Evolutionary conservation across 1,139 yeast species (phyloP), one percentile per base, ranked within the genome.

Genomic region (Debaryomyces robertsiae): DNA sequence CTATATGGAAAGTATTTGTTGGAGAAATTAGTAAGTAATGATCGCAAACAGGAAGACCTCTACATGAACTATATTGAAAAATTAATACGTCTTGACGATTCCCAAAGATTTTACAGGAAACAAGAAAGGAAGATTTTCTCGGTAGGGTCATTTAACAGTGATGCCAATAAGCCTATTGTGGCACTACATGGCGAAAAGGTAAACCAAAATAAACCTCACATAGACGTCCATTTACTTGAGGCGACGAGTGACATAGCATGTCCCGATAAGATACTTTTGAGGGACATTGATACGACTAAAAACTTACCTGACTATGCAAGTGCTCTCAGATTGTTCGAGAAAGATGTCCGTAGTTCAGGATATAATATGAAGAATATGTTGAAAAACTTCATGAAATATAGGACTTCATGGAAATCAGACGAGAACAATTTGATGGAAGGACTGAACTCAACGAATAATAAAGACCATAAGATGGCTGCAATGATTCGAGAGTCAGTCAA

Each of bases 11-110:
- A 42, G 19, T 46, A 37, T 32, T 35, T 51, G 28, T 25, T 37
- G 10, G 55, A 50, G 27, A 46, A 41, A 28, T 36, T 41, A 9
- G 30, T 28, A n/a, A 46, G 38, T 13, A 24, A 41, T 3, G 29
- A 34, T 9, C 35, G 46, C 7, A 41, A 36, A 25, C 44, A 44
- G 23, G 43, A 39, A 9, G 58, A 58, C 30, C 45, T 48, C n/a
- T 44, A 49, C 11, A 34, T 45, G 1, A 51, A 45, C n/a, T 47
- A 50, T 19, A 51, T 58, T 10, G 61, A 60, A 32, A 52, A 54
- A 29, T 25, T 56, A 9, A 43, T 57, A 9, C 41, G 57, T 17
- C 52, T 59, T 40, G 43, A 47, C 35, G 46, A 46, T 22, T 9
- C 43, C 3, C 39, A 56, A 40, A 46, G 58, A 32, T 24, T 25